Evolutionary conservation across 768 basidiomycete genomes (phyloP), one percentile per base, ranked within the genome.

Genomic region (Lactifluus rugatus): DNA sequence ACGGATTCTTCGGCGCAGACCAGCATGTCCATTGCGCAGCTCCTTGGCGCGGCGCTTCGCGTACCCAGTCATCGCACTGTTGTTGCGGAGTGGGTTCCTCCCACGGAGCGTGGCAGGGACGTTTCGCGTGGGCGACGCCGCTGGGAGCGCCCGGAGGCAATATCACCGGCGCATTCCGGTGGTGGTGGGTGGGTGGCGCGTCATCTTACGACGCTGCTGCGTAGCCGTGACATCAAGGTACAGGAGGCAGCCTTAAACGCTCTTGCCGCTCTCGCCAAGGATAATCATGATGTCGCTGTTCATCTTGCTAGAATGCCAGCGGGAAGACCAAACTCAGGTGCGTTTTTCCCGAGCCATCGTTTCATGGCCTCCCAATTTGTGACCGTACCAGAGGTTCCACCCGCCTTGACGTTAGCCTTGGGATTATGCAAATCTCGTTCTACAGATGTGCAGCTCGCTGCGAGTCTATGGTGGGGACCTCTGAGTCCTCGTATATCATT

Each of bases 211-310:
- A 70, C 69, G 1, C 68, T 87, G 58, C 66, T 86, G 31, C 69
- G 28, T 31, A 75, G 71, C 48, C 75, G 74, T 50, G 82, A 89
- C 65, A 64, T 67, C 56, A 87, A 87, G 78, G 69, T 80, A 2
- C 82, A 87, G 66, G 87, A 88, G 68, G 82, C 85, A 0, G 80
- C 76, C 0, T 67, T 90, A 5, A 73, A 68, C 31, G 89, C 84
- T 0, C 72, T 92, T 23, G 85, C 83, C 2, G 76, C 85, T 1
- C 70, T 92, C 9, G 77, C 79, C 8, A 81, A 80, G 63, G 87
- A 89, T 54, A 87, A 83, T 53, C 65, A 74, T 0, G 60, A 70
- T 5, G 73, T 88, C 0, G 81, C 86, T 3, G 66, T 61, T 11
- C 74, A 72, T 0, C 69, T 89, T 4, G 68, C 73, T 2, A 84